phyloP scores from a whole-genome alignment of 306 rosid genomes.

The Pueraria montana region DNA sequence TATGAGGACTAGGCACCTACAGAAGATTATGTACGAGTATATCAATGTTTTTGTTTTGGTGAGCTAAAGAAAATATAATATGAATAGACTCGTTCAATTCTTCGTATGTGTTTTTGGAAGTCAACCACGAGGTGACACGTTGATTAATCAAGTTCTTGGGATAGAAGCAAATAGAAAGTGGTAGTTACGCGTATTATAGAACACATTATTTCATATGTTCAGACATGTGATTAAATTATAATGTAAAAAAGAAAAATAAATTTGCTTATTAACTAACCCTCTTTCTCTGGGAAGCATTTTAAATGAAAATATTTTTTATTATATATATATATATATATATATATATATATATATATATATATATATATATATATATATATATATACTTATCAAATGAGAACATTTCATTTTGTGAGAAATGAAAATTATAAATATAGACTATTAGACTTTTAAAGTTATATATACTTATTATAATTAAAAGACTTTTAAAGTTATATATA shows the following conservation, averaged over 20 bases:
- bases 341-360: too few species aligned
- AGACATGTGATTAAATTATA: not conserved
- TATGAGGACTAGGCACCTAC: not conserved
- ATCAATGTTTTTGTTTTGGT: not conserved
- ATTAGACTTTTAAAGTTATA: too few species aligned
- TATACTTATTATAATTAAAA: too few species aligned
- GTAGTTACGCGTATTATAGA: not conserved
- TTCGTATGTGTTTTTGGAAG: not conserved
- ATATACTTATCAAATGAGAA: too few species aligned
- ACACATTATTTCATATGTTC: not conserved
- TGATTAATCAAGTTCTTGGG: slow-evolving; percentile 13
- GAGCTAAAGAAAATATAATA: not conserved
- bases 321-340: too few species aligned
- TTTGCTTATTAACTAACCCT: too few species aligned
- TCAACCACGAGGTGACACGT: not conserved
- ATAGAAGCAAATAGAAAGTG: not conserved
- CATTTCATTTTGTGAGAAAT: too few species aligned
- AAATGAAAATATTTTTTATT: too few species aligned
- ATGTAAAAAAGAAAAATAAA: not conserved
- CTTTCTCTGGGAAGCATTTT: too few species aligned
- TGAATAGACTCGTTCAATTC: slow-evolving; percentile 27
- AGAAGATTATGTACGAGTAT: not conserved
- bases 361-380: too few species aligned
- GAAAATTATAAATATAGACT: too few species aligned
- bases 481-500: too few species aligned